Base-by-base conservation (phyloP, 108 stramenopile species). In the Skeletonema potamos region DNA sequence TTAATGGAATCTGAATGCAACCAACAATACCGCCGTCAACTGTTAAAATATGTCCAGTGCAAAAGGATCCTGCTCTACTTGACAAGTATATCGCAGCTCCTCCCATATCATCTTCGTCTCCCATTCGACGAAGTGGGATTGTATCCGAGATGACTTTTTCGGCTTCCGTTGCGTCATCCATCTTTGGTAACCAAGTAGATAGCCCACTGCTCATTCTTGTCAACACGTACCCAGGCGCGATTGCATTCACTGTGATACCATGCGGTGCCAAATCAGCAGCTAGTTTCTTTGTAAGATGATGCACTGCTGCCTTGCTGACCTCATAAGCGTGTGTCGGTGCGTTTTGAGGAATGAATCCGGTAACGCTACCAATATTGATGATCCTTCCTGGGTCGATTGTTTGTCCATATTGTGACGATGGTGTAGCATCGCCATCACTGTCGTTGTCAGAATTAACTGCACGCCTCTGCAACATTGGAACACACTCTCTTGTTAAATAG, bases 301-400 rank as follows among this genome's bases (percentile, higher is more conserved):
- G 96, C 7, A 96, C 93, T 6, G 95, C 97, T 4, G 93, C 97
- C 84, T 98, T 98, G 73, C 79, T 82, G 17, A 87, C 88, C 71
- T 96, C 96, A 81, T 98, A 98, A n/a, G 96, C 96, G 69, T 96
- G 93, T 6, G 96, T 96, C 0, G 96, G 96, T 36, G 94, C 94
- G 0, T 82, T 86, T 66, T 96, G 92, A 9, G 92, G 89, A 9
- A 92, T 28, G 18, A 98, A 62, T 58, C 97, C 97, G n/a, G 90
- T 89, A 15, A 96, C 81, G 62, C 85, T 87, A n/a, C 96, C 97
- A 44, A 98, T 87, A 65, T 96, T 98, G 66, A 98, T 93, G 57
- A 98, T 85, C 27, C 97, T 84, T 32, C 89, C 82, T 0, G 97
- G 95, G 84, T 94, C 87, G 26, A 83, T 84, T 26, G 62, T 28